A percentile compares a stretch with the other conserved stretches of the same genome.
phyloP scores from a whole-genome alignment of 1,284 basidiomycete genomes.

The Ustanciosporium gigantosporum region DNA sequence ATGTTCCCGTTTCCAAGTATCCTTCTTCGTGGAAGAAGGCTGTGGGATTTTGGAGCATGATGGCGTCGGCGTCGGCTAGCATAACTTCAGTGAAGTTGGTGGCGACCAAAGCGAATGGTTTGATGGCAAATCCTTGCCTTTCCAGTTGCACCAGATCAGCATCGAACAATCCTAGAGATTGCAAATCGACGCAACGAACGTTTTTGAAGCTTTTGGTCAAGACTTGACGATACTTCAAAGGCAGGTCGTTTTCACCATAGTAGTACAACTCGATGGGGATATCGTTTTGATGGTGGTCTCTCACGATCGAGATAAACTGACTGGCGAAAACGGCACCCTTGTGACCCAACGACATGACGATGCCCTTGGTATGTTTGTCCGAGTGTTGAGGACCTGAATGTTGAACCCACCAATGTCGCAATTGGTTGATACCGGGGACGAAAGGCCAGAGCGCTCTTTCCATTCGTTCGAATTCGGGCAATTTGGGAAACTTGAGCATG shows the following conservation, averaged over 20 bases:
- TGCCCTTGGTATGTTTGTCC: slow-evolving; percentile 2
- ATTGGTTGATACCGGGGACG: slow-evolving; percentile 38
- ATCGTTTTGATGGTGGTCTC: slow-evolving; percentile 27
- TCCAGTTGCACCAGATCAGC: slow-evolving; percentile 30
- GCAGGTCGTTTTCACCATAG: slow-evolving; percentile 45
- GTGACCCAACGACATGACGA: slow-evolving; percentile 41
- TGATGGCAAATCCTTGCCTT: slow-evolving; percentile 40
- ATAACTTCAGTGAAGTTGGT: slow-evolving; percentile 47
- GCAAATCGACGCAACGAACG: slow-evolving; percentile 32
- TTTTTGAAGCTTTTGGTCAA: slow-evolving; percentile 26
- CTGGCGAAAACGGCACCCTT: slow-evolving; percentile 33
- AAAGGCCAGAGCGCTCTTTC: slow-evolving; percentile 41
- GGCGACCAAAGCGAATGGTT: slow-evolving; percentile 37
- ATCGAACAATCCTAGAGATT: slow-evolving; percentile 33
- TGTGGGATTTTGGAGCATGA: slow-evolving; percentile 32
- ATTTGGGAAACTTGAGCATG: slow-evolving; percentile 20
- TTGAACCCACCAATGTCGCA: slow-evolving; percentile 16
- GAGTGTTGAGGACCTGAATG: not conserved
- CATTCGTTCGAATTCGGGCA: slow-evolving; percentile 37
- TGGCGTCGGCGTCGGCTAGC: slow-evolving; percentile 37
- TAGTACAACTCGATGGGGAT: slow-evolving; percentile 44
- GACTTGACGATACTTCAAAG: slow-evolving; percentile 29
- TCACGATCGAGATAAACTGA: slow-evolving; percentile 38
- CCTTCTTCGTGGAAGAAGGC: slow-evolving; percentile 35
- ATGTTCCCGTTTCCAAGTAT: slow-evolving; percentile 40